phyloP scores from a whole-genome alignment of 768 basidiomycete species.

The Pleurotus salmoneostramineus region DNA sequence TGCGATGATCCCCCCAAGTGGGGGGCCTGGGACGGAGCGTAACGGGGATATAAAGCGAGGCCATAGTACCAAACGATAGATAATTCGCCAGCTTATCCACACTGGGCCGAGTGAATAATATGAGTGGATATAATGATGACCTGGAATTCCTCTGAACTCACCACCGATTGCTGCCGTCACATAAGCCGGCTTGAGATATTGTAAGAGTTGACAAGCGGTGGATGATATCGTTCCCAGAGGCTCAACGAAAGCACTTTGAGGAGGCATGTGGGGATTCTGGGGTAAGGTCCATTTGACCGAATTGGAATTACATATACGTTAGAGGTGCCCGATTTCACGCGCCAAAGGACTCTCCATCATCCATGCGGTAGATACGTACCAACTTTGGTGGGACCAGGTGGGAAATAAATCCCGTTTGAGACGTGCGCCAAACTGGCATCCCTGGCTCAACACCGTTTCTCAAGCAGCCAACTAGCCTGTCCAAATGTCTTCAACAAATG shows the following conservation, averaged over 20 bases:
- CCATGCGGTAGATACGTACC: too few relatives aligned
- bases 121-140: background rate
- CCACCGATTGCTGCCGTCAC: background rate
- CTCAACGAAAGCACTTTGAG: background rate
- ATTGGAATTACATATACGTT: background rate
- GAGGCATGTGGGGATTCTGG: background rate
- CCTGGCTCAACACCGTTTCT: too few relatives aligned
- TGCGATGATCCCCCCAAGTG: constrained; percentile 24
- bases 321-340: background rate
- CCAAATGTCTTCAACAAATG: too few relatives aligned
- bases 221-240: background rate
- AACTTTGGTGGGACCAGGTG: too few relatives aligned
- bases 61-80: constrained; percentile 27
- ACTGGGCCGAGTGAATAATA: background rate
- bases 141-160: background rate
- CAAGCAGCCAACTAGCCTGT: too few relatives aligned
- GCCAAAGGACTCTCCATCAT: background rate
- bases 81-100: background rate
- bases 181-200: background rate
- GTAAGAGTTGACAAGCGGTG: background rate
- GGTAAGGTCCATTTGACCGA: background rate
- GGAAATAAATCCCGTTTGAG: too few relatives aligned
- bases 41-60: constrained; percentile 33
- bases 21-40: constrained; percentile 32
- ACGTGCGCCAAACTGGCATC: too few relatives aligned